phyloP scores from a whole-genome alignment of 106 monocot genomes.

The Dioscorea dumetorum region DNA sequence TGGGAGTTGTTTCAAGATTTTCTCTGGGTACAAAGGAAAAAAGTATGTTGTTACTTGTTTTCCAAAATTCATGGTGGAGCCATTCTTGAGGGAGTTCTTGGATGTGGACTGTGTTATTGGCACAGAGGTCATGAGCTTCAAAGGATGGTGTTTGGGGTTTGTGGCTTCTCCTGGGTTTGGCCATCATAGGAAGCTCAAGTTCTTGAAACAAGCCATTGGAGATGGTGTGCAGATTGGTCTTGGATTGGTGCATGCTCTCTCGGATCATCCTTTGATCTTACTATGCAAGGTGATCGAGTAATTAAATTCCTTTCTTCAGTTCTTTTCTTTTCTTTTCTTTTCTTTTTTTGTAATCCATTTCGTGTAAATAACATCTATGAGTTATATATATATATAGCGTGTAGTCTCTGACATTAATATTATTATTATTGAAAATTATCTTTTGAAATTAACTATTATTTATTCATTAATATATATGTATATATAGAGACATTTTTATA shows the following conservation, averaged over 20 bases:
- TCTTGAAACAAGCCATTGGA: constrained; percentile 3
- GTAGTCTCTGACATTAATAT: background rate
- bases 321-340: background rate
- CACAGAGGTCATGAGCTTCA: constrained; percentile 24
- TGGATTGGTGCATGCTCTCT: constrained; percentile 11
- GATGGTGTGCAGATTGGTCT: constrained; percentile 12
- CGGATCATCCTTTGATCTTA: constrained; percentile 30
- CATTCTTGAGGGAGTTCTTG: constrained; percentile 45
- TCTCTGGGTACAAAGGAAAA: constrained; percentile 24
- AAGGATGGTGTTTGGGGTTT: constrained; percentile 24
- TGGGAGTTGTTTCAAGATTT: constrained; percentile 16
- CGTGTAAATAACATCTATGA: background rate
- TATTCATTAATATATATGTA: background rate
- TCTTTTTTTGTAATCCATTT: too few species aligned
- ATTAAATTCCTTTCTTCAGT: too few species aligned
- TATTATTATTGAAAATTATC: background rate
- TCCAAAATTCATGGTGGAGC: constrained; percentile 52
- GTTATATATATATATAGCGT: background rate
- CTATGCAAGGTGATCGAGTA: constrained; percentile 29
- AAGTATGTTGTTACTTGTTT: constrained; percentile 28
- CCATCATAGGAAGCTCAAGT: background rate
- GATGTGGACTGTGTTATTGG: constrained; percentile 39
- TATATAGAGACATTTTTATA: background rate
- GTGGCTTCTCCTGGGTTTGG: constrained; percentile 10
- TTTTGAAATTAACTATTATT: background rate